These are phyloP conservation scores for Lactarius hatsudake DNA, from an alignment of 768 basidiomycete species.

Conservation along the genomic window DNA sequence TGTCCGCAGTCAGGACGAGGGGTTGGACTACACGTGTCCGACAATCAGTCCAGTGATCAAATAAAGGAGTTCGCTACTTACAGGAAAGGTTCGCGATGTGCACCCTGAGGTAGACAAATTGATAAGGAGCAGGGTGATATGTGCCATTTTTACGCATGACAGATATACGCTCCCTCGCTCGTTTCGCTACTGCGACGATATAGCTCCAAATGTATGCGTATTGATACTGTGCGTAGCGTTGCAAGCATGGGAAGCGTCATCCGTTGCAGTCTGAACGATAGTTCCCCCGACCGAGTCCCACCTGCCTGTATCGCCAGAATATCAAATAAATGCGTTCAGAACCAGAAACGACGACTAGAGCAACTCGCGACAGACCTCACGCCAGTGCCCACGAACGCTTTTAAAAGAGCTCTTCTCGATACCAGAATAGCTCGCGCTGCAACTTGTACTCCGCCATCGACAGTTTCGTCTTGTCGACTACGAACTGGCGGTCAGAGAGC, in stretches of 20 bases:
- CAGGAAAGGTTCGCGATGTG: conserved; percentile 64
- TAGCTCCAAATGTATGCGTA: conserved; percentile 49
- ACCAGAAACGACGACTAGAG: neutral
- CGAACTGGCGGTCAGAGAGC: conserved; percentile 85
- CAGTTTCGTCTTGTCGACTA: conserved; percentile 72
- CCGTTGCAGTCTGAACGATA: conserved; percentile 75
- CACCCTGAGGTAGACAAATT: conserved; percentile 59
- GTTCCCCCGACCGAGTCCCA: conserved; percentile 68
- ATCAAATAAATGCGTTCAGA: neutral
- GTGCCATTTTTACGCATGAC: conserved; percentile 40
- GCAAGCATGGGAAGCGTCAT: conserved; percentile 81
- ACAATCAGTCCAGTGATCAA: neutral
- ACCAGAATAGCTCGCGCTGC: conserved; percentile 92
- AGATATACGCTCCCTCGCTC: conserved; percentile 7
- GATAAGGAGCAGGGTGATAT: conserved; percentile 53
- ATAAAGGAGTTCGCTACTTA: conserved; percentile 39
- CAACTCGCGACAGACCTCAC: conserved; percentile 57
- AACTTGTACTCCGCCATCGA: conserved; percentile 53
- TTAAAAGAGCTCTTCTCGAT: conserved; percentile 87
- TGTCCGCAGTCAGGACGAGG: conserved; percentile 51
- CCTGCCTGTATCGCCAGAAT: conserved; percentile 53
- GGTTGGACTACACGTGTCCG: conserved; percentile 43
- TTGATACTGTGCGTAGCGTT: conserved; percentile 64
- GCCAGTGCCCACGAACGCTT: conserved; percentile 69
- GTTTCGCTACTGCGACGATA: conserved; percentile 25